A percentile compares a stretch with the other conserved stretches of the same genome.
These are phyloP conservation scores for Debaryomycetaceae sp. DNA, from an alignment of 1,139 yeast genomes.

Conservation along the genomic window DNA sequence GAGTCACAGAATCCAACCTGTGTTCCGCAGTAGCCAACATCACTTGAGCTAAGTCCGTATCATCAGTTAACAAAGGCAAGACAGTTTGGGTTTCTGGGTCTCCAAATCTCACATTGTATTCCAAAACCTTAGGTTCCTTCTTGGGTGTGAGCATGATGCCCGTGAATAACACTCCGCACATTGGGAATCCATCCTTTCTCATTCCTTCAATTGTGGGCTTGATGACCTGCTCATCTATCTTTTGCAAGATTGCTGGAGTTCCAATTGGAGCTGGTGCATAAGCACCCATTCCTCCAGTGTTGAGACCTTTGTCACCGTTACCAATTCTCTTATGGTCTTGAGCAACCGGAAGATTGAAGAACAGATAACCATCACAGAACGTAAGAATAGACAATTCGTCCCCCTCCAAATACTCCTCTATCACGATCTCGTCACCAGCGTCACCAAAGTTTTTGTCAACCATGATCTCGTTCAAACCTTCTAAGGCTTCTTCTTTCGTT, in stretches of 20 bases:
- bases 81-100: conserved; percentile 99
- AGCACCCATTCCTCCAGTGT: conserved; percentile 99
- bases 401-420: conserved; percentile 95
- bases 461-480: conserved; percentile 87
- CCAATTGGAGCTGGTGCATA: conserved; percentile 97
- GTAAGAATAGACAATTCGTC: conserved; percentile 94
- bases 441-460: conserved; percentile 81
- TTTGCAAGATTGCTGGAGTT: conserved; percentile 61
- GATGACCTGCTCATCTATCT: conserved; percentile 70
- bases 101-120: conserved; percentile 96
- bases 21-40: conserved; percentile 94
- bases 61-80: conserved; percentile 75
- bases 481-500: conserved; percentile 76
- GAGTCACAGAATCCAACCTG: conserved; percentile 79
- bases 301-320: conserved; percentile 88
- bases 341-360: conserved; percentile 90
- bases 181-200: conserved; percentile 94
- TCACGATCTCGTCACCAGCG: conserved; percentile 96
- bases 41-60: conserved; percentile 88
- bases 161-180: conserved; percentile 94
- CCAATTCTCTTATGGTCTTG: conserved; percentile 97
- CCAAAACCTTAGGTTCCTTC: conserved; percentile 89
- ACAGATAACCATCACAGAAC: conserved; percentile 90
- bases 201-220: conserved; percentile 94
- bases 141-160: conserved; percentile 84